Evolutionary conservation across 1,284 basidiomycete genomes (phyloP).

Genomic region (Ganoderma sinense): DNA sequence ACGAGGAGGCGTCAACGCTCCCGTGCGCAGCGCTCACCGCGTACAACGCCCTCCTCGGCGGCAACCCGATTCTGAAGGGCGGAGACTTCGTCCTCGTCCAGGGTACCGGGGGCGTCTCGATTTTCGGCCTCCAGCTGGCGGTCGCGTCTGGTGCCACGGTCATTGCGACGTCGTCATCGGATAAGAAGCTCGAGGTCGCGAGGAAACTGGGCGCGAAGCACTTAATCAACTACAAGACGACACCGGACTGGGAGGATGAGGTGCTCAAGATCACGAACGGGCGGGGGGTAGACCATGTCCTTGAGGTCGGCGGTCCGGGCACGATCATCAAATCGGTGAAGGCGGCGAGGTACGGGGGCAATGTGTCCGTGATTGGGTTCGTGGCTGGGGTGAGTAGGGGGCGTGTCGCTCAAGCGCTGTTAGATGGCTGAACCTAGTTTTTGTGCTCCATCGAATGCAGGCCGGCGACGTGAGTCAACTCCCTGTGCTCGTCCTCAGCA

Average conservation of each 20-base stretch:
- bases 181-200: constrained; percentile 47
- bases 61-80: constrained; percentile 38
- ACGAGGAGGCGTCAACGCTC: constrained; percentile 44
- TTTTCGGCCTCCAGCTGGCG: constrained; percentile 47
- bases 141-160: constrained; percentile 48
- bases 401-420: neutral
- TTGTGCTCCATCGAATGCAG: neutral
- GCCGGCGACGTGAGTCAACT: constrained; percentile 13
- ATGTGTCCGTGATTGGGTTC: constrained; percentile 49
- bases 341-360: constrained; percentile 45
- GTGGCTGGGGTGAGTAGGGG: constrained; percentile 39
- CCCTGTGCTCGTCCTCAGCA: constrained; percentile 6
- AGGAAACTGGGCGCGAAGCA: constrained; percentile 45
- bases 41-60: constrained; percentile 47
- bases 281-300: constrained; percentile 51
- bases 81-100: constrained; percentile 45
- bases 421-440: neutral
- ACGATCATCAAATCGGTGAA: constrained; percentile 48
- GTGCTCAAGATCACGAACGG: constrained; percentile 43
- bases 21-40: constrained; percentile 47
- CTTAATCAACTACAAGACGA: constrained; percentile 47
- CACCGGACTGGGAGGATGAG: constrained; percentile 51
- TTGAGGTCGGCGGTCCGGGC: constrained; percentile 52
- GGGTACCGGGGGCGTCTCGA: constrained; percentile 49
- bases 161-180: constrained; percentile 52